These are phyloP conservation scores for Rhynchosporium secalis DNA, from an alignment of 2,329 filamentous ascomycete species.

Conservation along the genomic window DNA sequence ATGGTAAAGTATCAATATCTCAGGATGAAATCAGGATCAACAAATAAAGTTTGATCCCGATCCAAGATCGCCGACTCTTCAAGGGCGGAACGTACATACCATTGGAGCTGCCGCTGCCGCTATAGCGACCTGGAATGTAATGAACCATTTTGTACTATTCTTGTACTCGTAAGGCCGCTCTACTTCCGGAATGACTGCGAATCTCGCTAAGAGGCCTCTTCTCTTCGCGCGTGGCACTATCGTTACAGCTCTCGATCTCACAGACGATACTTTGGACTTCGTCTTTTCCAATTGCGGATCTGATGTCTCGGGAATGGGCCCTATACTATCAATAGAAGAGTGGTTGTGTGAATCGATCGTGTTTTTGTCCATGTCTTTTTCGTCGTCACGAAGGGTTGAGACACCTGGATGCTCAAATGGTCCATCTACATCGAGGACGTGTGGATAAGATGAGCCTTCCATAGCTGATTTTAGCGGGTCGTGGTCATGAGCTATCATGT, in stretches of 20 bases:
- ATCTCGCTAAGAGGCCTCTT: slow-evolving; percentile 69
- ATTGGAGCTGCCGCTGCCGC: slow-evolving; percentile 78
- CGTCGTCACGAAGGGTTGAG: slow-evolving; percentile 22
- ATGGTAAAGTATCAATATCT: too few species aligned
- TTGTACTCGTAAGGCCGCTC: slow-evolving; percentile 73
- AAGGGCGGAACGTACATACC: slow-evolving; percentile 18
- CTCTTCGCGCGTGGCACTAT: slow-evolving; percentile 53
- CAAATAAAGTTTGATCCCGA: too few species aligned
- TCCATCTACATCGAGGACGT: slow-evolving; percentile 23
- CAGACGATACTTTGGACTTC: slow-evolving; percentile 44
- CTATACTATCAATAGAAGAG: slow-evolving; percentile 27
- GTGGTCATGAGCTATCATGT: slow-evolving; percentile 14
- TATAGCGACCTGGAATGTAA: slow-evolving; percentile 75
- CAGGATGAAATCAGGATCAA: too few species aligned
- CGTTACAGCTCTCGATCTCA: slow-evolving; percentile 42
- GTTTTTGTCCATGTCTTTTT: slow-evolving; percentile 14
- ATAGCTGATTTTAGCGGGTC: slow-evolving; percentile 28
- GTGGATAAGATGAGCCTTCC: slow-evolving; percentile 18
- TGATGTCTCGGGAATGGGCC: slow-evolving; percentile 18
- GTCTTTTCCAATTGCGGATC: slow-evolving; percentile 12
- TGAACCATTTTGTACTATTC: slow-evolving; percentile 76
- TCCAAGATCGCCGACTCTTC: too few species aligned
- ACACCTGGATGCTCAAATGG: slow-evolving; percentile 27
- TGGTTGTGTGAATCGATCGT: slow-evolving; percentile 27
- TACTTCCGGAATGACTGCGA: slow-evolving; percentile 77